These are phyloP conservation scores for Funneliformis caledonium DNA, from an alignment of 371 early-diverging fungal species.

Conservation along the genomic window DNA sequence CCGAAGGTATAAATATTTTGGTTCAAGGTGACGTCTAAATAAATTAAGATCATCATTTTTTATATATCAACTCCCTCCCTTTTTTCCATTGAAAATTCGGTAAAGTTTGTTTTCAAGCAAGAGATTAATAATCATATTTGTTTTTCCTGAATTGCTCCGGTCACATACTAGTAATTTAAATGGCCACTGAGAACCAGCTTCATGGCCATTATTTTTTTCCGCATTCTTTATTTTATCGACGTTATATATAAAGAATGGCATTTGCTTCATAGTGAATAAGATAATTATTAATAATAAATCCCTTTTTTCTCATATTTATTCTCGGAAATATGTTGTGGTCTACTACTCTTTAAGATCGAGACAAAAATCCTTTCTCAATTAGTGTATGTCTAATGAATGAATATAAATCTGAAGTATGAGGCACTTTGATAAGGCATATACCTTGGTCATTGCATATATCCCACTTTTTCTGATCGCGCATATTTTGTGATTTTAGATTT, in stretches of 20 bases:
- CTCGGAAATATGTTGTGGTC: no score
- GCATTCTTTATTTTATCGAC: background rate
- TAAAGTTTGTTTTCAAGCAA: slow-evolving; percentile 2
- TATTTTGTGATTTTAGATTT: no score
- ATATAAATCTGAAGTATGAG: background rate
- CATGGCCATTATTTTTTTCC: background rate
- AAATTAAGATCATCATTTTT: background rate
- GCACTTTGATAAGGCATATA: slow-evolving; percentile 28
- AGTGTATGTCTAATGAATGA: background rate
- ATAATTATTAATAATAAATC: background rate
- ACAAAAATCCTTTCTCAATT: slow-evolving; percentile 11
- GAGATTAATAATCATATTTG: slow-evolving; percentile 4
- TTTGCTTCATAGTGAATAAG: background rate
- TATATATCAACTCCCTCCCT: background rate
- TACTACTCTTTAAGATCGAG: no score
- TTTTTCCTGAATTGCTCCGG: slow-evolving; percentile 28
- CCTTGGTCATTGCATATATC: slow-evolving; percentile 11
- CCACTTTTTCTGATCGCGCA: background rate
- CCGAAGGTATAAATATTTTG: background rate
- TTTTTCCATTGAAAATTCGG: background rate
- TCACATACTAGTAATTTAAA: background rate
- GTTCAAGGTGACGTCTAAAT: background rate
- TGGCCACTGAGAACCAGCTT: background rate
- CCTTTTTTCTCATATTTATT: no score
- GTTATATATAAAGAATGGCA: background rate